Evolutionary conservation across 345 rosid genomes (phyloP), one percentile per base, ranked within the genome.

Genomic region (Ceriops decandra): DNA sequence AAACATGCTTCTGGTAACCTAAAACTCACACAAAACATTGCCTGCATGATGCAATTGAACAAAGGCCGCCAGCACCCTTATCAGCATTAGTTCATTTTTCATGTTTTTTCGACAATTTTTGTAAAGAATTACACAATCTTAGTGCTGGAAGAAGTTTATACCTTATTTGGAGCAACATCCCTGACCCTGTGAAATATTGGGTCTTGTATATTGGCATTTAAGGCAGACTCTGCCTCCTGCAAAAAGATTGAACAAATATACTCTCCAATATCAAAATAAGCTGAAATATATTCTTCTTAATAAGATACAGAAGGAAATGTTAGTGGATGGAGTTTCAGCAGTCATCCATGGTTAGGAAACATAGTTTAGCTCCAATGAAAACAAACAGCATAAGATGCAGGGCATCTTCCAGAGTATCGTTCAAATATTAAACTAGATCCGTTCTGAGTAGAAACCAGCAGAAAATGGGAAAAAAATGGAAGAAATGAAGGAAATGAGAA

Each of bases 91-190:
- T 42, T 42, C 49, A 42, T 13, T 3, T 42, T 42, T 42, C 5
- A 11, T 15, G 15, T 13, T 42, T 42, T 42, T 42, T 42, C n/a
- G 47, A 10, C 1, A n/a, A 28, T 26, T 64, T 71, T 21, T n/a
- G 2, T 4, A 28, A n/a, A 27, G 42, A 63, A 53, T 28, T 21
- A 24, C 62, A n/a, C 17, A 27, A 59, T 57, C 42, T 56, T 33
- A 47, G 9, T 7, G 35, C 57, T 24, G 62, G 58, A 66, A 36
- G 24, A 3, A 62, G 15, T 15, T 5, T 36, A 54, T 80, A 95
- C 98, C 96, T 95, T 95, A 82, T 91, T 91, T 13, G 99, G 99
- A 72, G 99, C 99, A 69, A 95, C 99, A 69, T 95, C 97, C 85
- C 99, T 84, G 56, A 95, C 98, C 82, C 85, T 82, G 63, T 90